phyloP scores from a whole-genome alignment of 2,329 filamentous ascomycete genomes.

The Fusarium hainanense region DNA sequence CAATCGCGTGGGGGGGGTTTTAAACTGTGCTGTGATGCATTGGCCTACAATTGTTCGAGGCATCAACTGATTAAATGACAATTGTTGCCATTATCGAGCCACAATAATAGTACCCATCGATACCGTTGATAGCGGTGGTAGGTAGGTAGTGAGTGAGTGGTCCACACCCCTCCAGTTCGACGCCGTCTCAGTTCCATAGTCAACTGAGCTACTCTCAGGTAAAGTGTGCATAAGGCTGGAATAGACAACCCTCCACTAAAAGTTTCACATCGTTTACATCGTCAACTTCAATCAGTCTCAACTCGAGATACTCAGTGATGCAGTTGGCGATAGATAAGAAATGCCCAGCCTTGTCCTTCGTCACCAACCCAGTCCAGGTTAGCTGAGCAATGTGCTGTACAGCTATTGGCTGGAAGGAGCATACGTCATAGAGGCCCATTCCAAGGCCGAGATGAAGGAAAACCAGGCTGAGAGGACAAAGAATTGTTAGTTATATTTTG shows the following conservation, averaged over 20 bases:
- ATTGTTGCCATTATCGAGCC: conserved; percentile 12
- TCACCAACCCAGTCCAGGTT: conserved; percentile 17
- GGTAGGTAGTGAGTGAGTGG: neutral
- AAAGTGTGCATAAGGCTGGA: conserved; percentile 12
- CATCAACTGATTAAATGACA: conserved; percentile 2
- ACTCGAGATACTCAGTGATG: neutral
- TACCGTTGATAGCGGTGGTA: neutral
- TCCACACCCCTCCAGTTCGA: conserved; percentile 34
- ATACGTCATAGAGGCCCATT: conserved; percentile 40
- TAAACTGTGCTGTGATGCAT: conserved; percentile 5
- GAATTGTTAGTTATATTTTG: conserved; percentile 17
- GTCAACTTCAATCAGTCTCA: neutral
- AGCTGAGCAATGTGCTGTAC: conserved; percentile 32
- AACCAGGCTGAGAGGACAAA: conserved; percentile 30
- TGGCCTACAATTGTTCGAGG: neutral
- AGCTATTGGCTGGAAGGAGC: conserved; percentile 27
- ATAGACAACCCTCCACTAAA: conserved; percentile 7
- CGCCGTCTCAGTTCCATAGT: conserved; percentile 1
- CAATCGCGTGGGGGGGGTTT: conserved; percentile 34
- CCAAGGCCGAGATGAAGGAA: conserved; percentile 33
- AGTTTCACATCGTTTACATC: neutral
- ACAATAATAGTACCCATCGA: neutral
- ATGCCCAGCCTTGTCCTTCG: conserved; percentile 27
- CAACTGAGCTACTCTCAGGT: conserved; percentile 5
- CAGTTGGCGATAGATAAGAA: conserved; percentile 1